Percentiles rank a stretch among this genome's conserved stretches.
phyloP scores from a whole-genome alignment of 441 rosid genomes.

The Dalechampia spathulata region DNA sequence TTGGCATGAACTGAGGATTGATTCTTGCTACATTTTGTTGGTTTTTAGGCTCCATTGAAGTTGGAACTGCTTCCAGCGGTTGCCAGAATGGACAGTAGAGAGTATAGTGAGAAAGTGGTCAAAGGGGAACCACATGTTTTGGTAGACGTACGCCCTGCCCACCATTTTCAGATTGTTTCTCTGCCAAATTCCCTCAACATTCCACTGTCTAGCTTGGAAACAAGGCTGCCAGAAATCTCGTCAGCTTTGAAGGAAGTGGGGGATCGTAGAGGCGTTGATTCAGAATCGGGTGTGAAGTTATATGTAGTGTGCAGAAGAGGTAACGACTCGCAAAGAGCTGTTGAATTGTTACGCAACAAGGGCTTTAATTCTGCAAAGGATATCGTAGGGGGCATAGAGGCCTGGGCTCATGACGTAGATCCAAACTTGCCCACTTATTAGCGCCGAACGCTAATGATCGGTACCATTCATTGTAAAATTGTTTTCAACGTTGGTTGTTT shows the following conservation, averaged over 20 bases:
- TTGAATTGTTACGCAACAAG: slow-evolving; percentile 44
- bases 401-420: slow-evolving; percentile 72
- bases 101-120: slow-evolving; percentile 40
- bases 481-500: neutral
- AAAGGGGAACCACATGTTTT: slow-evolving; percentile 46
- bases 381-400: slow-evolving; percentile 72
- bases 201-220: slow-evolving; percentile 58
- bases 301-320: slow-evolving; percentile 83
- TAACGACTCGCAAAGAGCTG: slow-evolving; percentile 90
- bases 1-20: neutral
- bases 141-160: slow-evolving; percentile 81
- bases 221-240: slow-evolving; percentile 54
- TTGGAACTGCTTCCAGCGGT: slow-evolving; percentile 49
- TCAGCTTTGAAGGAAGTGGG: slow-evolving; percentile 48
- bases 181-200: slow-evolving; percentile 70
- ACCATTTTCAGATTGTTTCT: slow-evolving; percentile 79
- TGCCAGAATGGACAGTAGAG: slow-evolving; percentile 65
- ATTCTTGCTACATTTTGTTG: no score
- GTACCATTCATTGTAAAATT: neutral
- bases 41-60: slow-evolving; percentile 49
- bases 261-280: slow-evolving; percentile 11
- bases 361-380: slow-evolving; percentile 66
- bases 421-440: slow-evolving; percentile 46
- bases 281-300: slow-evolving; percentile 29
- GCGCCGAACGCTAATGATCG: neutral